Evolutionary conservation across 805 yeast genomes (phyloP).

Genomic region (Candida sonorensis): DNA sequence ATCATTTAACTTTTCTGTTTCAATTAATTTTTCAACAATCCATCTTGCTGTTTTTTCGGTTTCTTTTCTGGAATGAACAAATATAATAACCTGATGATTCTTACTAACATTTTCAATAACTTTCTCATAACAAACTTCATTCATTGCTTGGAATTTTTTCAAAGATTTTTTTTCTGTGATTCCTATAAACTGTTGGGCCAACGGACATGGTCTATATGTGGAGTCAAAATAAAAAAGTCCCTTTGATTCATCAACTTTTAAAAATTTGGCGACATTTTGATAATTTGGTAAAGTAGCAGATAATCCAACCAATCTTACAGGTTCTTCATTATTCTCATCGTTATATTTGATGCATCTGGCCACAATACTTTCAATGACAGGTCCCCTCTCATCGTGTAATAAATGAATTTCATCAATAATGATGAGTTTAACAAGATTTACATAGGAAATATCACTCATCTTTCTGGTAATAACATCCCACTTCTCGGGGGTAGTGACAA

Average conservation of each 20-base stretch:
- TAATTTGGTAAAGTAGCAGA: constrained; percentile 94
- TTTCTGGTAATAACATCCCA: constrained; percentile 97
- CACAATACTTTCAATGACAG: constrained; percentile 84
- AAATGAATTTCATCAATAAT: constrained; percentile 92
- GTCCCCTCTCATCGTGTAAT: constrained; percentile 91
- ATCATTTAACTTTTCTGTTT: constrained; percentile 41
- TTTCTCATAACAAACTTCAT: constrained; percentile 84
- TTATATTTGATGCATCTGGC: constrained; percentile 58
- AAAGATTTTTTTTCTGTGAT: constrained; percentile 77
- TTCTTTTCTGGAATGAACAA: constrained; percentile 92
- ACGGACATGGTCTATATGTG: constrained; percentile 84
- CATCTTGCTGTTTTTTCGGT: constrained; percentile 78
- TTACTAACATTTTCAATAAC: constrained; percentile 55
- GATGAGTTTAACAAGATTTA: constrained; percentile 57
- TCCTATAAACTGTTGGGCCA: constrained; percentile 83
- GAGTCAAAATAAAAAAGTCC: constrained; percentile 81
- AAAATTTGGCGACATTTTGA: constrained; percentile 74
- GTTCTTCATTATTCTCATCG: constrained; percentile 31
- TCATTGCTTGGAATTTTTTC: constrained; percentile 74
- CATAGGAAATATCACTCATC: constrained; percentile 56
- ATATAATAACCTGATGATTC: constrained; percentile 75
- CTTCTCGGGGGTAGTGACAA: constrained; percentile 94
- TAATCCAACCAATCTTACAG: constrained; percentile 70
- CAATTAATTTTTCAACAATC: constrained; percentile 55
- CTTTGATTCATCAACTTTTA: constrained; percentile 51